Evolutionary conservation across 2,329 filamentous ascomycete genomes (phyloP).

Genomic region (Aureobasidium musti): DNA sequence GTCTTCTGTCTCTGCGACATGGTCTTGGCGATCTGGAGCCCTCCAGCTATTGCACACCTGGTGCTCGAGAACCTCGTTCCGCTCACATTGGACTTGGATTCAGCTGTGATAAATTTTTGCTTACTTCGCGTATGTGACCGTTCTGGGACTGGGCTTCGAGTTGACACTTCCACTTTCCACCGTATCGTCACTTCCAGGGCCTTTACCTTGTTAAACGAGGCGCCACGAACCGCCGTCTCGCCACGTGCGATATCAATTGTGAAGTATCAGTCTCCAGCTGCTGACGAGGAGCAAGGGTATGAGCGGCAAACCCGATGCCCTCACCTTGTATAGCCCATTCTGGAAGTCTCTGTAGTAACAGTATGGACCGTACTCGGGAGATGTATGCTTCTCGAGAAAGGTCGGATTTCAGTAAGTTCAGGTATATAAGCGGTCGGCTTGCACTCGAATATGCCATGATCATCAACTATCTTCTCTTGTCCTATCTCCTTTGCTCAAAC

Average conservation of each 20-base stretch:
- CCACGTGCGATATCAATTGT: background rate
- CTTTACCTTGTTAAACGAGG: background rate
- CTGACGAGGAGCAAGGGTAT: background rate
- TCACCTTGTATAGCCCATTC: background rate
- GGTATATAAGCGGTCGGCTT: background rate
- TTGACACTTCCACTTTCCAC: background rate
- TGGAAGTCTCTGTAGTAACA: background rate
- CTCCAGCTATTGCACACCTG: background rate
- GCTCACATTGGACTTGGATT: background rate
- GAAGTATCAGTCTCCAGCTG: background rate
- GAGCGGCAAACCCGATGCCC: background rate
- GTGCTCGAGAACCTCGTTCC: background rate
- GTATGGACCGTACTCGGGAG: background rate
- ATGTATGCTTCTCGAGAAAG: background rate
- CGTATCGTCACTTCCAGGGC: background rate
- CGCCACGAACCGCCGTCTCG: conserved; percentile 3
- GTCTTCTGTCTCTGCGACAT: conserved; percentile 3
- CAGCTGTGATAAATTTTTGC: background rate
- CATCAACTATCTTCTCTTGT: background rate
- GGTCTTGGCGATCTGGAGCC: conserved; percentile 1
- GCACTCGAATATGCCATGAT: background rate
- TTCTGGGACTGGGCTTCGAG: background rate
- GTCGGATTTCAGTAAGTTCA: background rate
- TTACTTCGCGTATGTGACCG: background rate
- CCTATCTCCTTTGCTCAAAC: background rate